These are phyloP conservation scores for Lophiostoma macrostomum DNA, from an alignment of 495 filamentous ascomycete species.

Conservation along the genomic window DNA sequence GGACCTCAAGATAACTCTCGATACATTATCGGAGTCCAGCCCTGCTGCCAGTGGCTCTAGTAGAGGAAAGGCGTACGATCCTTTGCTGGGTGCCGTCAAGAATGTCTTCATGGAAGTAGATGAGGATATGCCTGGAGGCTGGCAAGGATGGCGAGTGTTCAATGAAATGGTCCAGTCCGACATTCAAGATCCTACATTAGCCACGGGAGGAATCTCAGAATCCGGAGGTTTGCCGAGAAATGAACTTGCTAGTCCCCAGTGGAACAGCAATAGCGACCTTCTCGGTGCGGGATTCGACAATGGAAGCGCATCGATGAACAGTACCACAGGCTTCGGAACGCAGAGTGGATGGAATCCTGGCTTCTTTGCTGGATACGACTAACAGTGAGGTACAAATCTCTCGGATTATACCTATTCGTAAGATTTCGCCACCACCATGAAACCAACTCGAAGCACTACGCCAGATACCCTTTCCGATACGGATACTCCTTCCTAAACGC, in stretches of 20 bases:
- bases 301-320: constrained; percentile 1
- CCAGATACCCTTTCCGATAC: constrained; percentile 37
- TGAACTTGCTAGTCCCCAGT: not conserved
- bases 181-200: constrained; percentile 14
- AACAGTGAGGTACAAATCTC: not conserved
- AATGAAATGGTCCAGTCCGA: constrained; percentile 22
- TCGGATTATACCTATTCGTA: not conserved
- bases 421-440: not conserved
- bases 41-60: not conserved
- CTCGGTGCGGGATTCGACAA: not conserved
- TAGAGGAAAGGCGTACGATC: not conserved
- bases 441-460: constrained; percentile 1
- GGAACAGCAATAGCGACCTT: constrained; percentile 9
- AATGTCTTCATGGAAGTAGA: constrained; percentile 26
- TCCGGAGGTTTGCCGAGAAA: not conserved
- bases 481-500: constrained; percentile 45
- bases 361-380: constrained; percentile 22
- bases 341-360: constrained; percentile 20
- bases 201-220: constrained; percentile 12
- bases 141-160: constrained; percentile 24
- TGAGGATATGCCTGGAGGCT: constrained; percentile 16
- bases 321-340: constrained; percentile 11
- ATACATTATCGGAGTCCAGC: not conserved
- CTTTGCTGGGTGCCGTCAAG: constrained; percentile 19
- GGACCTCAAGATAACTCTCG: constrained; percentile 12